Evolutionary conservation across 2,329 filamentous ascomycete genomes (phyloP).

Genomic region (Colletotrichum sp.): DNA sequence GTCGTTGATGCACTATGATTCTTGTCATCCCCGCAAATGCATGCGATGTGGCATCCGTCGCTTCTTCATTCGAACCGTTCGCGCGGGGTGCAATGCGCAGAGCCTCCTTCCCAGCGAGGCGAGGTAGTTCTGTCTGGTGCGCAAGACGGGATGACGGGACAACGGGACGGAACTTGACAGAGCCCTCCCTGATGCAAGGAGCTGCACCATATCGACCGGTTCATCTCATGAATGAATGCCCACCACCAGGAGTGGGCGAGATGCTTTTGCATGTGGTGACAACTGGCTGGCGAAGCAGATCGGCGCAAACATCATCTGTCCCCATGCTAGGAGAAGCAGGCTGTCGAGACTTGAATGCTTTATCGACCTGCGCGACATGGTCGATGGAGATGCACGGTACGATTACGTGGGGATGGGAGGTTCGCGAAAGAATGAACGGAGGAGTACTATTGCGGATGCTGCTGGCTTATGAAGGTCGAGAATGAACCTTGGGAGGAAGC

Average conservation of each 20-base stretch:
- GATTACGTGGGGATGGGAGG: neutral
- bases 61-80: neutral
- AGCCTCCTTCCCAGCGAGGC: neutral
- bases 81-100: neutral
- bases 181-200: neutral
- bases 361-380: neutral
- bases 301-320: neutral
- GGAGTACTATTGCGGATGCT: neutral
- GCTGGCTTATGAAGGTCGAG: neutral
- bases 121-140: neutral
- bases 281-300: neutral
- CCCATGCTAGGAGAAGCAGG: neutral
- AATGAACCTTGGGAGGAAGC: neutral
- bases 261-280: neutral
- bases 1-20: neutral
- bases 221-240: neutral
- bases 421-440: neutral
- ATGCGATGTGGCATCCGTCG: neutral
- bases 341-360: neutral
- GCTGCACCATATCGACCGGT: neutral
- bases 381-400: neutral
- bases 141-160: neutral
- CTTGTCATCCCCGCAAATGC: neutral
- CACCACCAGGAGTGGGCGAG: neutral
- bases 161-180: neutral